phyloP scores from a whole-genome alignment of 1,139 yeast species.

The Tardiomyces depauwii region DNA sequence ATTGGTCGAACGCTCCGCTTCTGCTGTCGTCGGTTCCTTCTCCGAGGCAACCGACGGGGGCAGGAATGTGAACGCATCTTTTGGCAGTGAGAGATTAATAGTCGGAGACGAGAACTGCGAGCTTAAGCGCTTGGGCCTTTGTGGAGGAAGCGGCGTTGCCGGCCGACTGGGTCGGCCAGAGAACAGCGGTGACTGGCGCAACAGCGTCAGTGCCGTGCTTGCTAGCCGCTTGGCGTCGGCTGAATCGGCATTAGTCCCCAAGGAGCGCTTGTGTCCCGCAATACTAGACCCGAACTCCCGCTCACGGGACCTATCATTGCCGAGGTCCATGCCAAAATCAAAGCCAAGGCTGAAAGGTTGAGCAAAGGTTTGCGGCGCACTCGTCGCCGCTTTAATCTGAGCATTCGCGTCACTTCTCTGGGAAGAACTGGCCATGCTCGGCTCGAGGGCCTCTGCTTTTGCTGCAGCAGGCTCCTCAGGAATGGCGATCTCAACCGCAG shows the following conservation, averaged over 20 bases:
- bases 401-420: no score
- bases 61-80: not conserved
- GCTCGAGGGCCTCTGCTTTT: no score
- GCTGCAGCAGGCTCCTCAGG: no score
- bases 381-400: conserved; percentile 2
- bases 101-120: not conserved
- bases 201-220: conserved; percentile 3
- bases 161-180: conserved; percentile 3
- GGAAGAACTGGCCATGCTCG: no score
- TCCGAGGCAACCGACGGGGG: no score
- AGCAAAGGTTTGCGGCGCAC: conserved; percentile 4
- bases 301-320: not conserved
- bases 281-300: no score
- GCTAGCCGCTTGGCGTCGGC: not conserved
- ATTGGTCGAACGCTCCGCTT: no score
- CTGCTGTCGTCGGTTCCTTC: no score
- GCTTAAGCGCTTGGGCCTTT: no score
- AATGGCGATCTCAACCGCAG: no score
- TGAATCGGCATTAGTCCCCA: no score
- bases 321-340: not conserved
- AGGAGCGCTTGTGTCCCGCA: not conserved
- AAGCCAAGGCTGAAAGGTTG: conserved; percentile 7
- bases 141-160: no score
- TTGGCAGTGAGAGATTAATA: not conserved
- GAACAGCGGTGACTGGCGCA: conserved; percentile 6